phyloP scores from a whole-genome alignment of 768 basidiomycete species.

The Serendipita vermifera region DNA sequence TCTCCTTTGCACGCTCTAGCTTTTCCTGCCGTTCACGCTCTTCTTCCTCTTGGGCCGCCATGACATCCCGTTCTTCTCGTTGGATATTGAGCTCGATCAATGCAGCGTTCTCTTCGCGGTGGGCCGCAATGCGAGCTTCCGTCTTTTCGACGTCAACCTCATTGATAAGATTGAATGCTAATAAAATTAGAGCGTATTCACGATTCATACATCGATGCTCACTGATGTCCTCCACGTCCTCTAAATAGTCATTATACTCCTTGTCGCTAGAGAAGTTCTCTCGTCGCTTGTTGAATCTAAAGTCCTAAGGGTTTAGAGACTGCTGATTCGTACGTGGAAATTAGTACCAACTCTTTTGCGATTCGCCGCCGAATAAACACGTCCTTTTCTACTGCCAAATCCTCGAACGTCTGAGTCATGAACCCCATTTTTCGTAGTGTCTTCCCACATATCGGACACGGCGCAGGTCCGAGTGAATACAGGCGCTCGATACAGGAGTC shows the following conservation, averaged over 20 bases:
- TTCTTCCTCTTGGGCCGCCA: conserved; percentile 62
- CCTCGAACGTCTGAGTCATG: conserved; percentile 88
- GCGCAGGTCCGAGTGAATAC: conserved; percentile 90
- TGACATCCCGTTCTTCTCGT: conserved; percentile 64
- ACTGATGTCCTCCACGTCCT: conserved; percentile 90
- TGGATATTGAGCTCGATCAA: conserved; percentile 75
- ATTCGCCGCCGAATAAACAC: conserved; percentile 78
- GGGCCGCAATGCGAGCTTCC: conserved; percentile 67
- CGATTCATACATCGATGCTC: conserved; percentile 18
- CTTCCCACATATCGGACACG: conserved; percentile 86
- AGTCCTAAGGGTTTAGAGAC: background rate
- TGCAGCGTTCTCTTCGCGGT: conserved; percentile 68
- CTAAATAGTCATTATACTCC: conserved; percentile 88
- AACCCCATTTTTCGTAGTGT: conserved; percentile 88
- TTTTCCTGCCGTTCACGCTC: conserved; percentile 62
- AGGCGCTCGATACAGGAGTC: conserved; percentile 96
- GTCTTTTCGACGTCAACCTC: conserved; percentile 70
- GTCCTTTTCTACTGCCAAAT: conserved; percentile 86
- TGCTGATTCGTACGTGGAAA: background rate
- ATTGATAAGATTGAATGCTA: conserved; percentile 93
- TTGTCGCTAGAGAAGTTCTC: conserved; percentile 76
- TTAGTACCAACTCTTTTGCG: conserved; percentile 61
- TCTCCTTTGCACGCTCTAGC: conserved; percentile 52
- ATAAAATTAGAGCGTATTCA: conserved; percentile 4
- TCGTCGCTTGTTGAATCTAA: conserved; percentile 83